Percentiles rank a stretch among this genome's conserved stretches.
Evolutionary conservation across 192 early-diverging fungal species (phyloP).

Genomic region (Pecoramyces ruminantium): DNA sequence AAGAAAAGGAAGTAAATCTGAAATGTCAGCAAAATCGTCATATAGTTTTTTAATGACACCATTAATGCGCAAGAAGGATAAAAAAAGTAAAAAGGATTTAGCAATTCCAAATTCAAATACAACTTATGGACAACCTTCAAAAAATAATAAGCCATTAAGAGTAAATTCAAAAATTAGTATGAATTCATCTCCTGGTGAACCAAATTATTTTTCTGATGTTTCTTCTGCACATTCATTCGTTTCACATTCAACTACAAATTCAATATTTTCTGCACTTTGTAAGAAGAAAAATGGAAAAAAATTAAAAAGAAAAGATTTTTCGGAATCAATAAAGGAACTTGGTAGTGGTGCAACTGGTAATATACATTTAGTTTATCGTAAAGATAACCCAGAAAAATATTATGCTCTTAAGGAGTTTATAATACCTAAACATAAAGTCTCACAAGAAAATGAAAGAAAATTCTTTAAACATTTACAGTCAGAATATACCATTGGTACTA

Average conservation of each 20-base stretch:
- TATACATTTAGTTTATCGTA: background rate
- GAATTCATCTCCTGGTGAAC: background rate
- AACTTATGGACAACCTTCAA: background rate
- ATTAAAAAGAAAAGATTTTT: background rate
- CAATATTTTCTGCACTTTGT: background rate
- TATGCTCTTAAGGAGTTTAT: background rate
- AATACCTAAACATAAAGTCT: background rate
- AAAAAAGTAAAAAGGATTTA: background rate
- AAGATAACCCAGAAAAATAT: background rate
- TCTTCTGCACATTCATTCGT: background rate
- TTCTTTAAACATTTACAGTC: background rate
- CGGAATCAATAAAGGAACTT: background rate
- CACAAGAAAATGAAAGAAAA: background rate
- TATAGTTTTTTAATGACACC: background rate
- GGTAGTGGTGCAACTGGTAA: background rate
- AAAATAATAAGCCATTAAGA: background rate
- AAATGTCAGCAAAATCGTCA: background rate
- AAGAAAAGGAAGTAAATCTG: background rate
- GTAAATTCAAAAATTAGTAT: background rate
- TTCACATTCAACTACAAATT: background rate
- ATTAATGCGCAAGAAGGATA: background rate
- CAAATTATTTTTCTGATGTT: background rate
- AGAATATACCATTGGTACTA: background rate
- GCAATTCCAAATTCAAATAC: background rate
- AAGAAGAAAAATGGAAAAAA: background rate